Evolutionary conservation across 176 grass and related monocot genomes (phyloP).

Genomic region (Triticum dicoccoides): DNA sequence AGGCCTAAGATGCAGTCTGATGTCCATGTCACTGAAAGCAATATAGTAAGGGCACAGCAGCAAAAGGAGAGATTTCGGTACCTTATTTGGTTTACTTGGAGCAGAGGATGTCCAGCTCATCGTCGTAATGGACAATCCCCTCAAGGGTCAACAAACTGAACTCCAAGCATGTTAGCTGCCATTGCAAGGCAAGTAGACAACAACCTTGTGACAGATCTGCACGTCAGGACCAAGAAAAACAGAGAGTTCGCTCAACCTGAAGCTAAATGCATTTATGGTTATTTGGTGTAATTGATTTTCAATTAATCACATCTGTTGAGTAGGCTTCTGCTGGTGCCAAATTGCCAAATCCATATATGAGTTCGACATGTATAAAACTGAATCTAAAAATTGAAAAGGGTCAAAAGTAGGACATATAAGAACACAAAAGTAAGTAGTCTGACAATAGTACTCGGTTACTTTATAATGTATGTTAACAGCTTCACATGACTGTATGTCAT

Average conservation of each 20-base stretch:
- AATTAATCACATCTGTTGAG: background rate
- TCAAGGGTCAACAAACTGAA: conserved; percentile 33
- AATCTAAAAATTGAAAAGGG: background rate
- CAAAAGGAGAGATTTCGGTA: no score
- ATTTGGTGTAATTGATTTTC: background rate
- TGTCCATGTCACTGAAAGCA: no score
- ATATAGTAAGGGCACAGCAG: background rate
- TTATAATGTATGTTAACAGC: background rate
- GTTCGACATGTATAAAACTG: background rate
- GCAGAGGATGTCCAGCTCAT: conserved; percentile 13
- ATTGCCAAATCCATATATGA: no score
- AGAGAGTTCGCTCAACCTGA: background rate
- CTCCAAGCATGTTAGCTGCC: conserved; percentile 2
- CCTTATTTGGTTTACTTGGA: background rate
- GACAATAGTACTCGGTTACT: background rate
- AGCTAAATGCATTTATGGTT: conserved; percentile 1
- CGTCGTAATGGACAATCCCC: background rate
- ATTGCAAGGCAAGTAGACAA: conserved; percentile 18
- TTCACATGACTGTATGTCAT: background rate
- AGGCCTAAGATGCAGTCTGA: no score
- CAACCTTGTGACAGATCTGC: conserved; percentile 1
- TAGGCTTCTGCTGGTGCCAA: background rate
- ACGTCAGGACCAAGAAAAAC: background rate
- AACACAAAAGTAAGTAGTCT: background rate
- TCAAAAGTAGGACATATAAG: background rate